Evolutionary conservation across 768 basidiomycete species (phyloP).

Genomic region (Leccinum truebloodii): DNA sequence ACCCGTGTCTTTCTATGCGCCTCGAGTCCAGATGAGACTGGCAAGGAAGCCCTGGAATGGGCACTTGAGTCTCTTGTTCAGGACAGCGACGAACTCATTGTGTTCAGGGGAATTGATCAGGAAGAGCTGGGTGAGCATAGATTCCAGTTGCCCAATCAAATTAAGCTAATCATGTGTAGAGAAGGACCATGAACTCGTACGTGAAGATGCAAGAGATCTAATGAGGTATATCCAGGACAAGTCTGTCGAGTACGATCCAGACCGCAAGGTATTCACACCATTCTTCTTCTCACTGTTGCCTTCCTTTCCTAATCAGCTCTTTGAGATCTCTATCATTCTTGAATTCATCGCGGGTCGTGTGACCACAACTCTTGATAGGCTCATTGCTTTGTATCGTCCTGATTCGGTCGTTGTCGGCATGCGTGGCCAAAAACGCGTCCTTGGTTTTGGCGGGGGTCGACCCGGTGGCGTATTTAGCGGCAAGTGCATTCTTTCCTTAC

Average conservation of each 20-base stretch:
- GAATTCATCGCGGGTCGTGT: conserved; percentile 94
- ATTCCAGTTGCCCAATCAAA: not conserved
- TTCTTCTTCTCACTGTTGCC: not conserved
- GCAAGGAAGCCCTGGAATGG: conserved; percentile 90
- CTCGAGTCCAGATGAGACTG: conserved; percentile 85
- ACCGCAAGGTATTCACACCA: conserved; percentile 59
- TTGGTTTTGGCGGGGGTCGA: conserved; percentile 44
- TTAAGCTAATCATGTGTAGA: conserved; percentile 39
- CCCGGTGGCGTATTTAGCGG: conserved; percentile 28
- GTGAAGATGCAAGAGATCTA: conserved; percentile 85
- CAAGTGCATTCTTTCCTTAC: conserved; percentile 3
- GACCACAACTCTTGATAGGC: conserved; percentile 85
- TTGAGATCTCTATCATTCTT: conserved; percentile 82
- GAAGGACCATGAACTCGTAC: conserved; percentile 72
- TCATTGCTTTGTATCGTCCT: conserved; percentile 89
- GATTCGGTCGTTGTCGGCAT: conserved; percentile 94
- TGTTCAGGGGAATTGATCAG: conserved; percentile 87
- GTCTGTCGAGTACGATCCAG: conserved; percentile 73
- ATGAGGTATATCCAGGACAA: conserved; percentile 81
- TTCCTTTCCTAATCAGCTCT: not conserved
- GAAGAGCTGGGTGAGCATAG: conserved; percentile 69
- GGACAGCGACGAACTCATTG: conserved; percentile 90
- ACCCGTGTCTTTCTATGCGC: conserved; percentile 92
- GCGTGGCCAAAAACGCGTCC: conserved; percentile 59
- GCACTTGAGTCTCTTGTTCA: conserved; percentile 80